Base-by-base conservation (phyloP, 2,329 filamentous ascomycete genomes). In the Cladosporium sp. region DNA sequence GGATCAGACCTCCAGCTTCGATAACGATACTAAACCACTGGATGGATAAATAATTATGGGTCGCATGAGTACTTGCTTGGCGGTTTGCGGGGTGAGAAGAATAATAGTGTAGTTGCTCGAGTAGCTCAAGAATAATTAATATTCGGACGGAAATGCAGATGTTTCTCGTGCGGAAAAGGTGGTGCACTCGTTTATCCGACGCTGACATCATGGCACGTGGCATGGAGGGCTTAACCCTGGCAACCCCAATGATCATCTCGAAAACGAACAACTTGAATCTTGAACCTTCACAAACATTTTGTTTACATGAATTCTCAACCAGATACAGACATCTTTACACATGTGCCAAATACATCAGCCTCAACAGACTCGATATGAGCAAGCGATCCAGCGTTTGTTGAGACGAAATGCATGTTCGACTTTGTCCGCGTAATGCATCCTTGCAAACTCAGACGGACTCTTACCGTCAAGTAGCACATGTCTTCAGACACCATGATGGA, bases 11-110 rank as follows among this genome's bases (percentile, higher is more conserved):
- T 28, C n/a, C 24, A 30, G 30, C 26, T 54, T 24, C 49, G n/a
- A 47, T 47, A n/a, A 21, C n/a, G 10, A 47, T 12, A 47, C n/a
- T 11, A 12, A 21, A 47, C 41, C 41, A 47, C 41, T 57, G 52
- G 52, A 57, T 32, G 52, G 52, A 57, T 32, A 21, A 57, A 36
- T 32, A 57, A 57, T 57, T 57, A 32, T 57, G 52, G 52, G 52
- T 21, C 52, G 52, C 52, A 32, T 30, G 15, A 12, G 52, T 57
- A 2, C 4, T 24, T 15, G 10, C 52, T 57, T 57, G 52, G 52
- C 52, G 30, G 18, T 3, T 8, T 57, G 52, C 52, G 52, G 52
- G 52, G 52, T 47, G 41, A 47, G 41, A 47, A 47, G n/a, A 47
- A 47, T 1, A 10, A 21, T 21, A 47, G n/a, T 21, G n/a, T n/a